phyloP scores from a whole-genome alignment of 2,329 filamentous ascomycete genomes.

The Juglanconis juglandina region DNA sequence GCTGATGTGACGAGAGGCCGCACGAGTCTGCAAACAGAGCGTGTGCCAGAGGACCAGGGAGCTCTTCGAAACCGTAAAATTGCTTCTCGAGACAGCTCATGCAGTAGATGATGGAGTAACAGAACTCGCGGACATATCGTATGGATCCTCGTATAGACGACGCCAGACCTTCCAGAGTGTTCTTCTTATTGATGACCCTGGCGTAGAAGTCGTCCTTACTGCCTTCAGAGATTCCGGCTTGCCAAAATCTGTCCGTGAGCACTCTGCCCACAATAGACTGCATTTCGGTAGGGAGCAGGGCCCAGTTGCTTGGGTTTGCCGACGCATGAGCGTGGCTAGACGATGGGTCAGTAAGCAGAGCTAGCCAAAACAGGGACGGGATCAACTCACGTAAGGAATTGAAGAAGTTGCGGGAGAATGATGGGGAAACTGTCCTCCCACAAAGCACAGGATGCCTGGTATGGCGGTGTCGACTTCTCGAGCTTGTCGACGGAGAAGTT shows the following conservation, averaged over 20 bases:
- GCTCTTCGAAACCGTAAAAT: constrained; percentile 85
- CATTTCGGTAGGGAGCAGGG: constrained; percentile 70
- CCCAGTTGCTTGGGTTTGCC: constrained; percentile 84
- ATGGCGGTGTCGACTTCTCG: constrained; percentile 68
- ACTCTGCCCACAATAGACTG: constrained; percentile 75
- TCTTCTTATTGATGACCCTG: constrained; percentile 81
- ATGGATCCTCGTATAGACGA: constrained; percentile 89
- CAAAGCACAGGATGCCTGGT: constrained; percentile 72
- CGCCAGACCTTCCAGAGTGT: constrained; percentile 86
- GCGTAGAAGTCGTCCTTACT: constrained; percentile 97
- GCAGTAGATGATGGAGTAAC: constrained; percentile 91
- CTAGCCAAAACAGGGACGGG: background rate
- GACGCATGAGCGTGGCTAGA: constrained; percentile 81
- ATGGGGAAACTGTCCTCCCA: constrained; percentile 81
- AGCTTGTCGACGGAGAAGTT: constrained; percentile 88
- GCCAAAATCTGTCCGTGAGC: constrained; percentile 94
- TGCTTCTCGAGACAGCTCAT: constrained; percentile 82
- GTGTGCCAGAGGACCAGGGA: constrained; percentile 78
- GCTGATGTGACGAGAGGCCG: constrained; percentile 83
- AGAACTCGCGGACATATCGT: constrained; percentile 84
- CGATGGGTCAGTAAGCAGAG: constrained; percentile 13
- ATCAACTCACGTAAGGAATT: constrained; percentile 65
- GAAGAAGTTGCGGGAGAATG: constrained; percentile 81
- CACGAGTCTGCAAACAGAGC: constrained; percentile 81
- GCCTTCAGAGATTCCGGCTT: constrained; percentile 92